Evolutionary conservation across 257 asterid species (phyloP).

Genomic region (Handroanthus guayacan): DNA sequence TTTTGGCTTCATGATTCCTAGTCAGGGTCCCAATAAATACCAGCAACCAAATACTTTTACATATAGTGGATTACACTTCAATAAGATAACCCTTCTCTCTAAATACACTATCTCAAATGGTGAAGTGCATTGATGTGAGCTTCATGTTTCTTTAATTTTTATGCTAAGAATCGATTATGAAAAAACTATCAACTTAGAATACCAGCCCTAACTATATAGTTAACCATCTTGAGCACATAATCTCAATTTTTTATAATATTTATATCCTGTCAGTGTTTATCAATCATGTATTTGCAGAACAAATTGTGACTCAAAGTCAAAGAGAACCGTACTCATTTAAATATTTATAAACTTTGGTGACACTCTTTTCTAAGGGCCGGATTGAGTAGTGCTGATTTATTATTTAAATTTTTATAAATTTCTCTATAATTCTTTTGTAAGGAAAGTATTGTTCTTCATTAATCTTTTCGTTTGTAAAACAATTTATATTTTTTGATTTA

Average conservation of each 20-base stretch:
- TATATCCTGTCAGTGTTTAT: neutral
- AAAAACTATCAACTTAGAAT: neutral
- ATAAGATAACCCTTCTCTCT: neutral
- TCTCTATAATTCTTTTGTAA: too few relatives aligned
- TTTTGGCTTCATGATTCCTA: slow-evolving; percentile 38
- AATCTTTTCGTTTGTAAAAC: too few relatives aligned
- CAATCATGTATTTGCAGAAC: too few relatives aligned
- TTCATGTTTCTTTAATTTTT: neutral
- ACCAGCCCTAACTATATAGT: neutral
- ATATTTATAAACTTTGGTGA: too few relatives aligned
- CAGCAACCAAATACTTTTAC: neutral
- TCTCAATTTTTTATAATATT: neutral
- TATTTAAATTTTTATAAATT: too few relatives aligned
- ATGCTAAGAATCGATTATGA: neutral
- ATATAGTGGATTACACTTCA: slow-evolving; percentile 28
- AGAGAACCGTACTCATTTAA: too few relatives aligned
- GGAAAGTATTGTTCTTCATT: too few relatives aligned
- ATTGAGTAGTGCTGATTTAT: too few relatives aligned
- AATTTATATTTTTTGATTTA: too few relatives aligned
- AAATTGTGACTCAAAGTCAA: too few relatives aligned
- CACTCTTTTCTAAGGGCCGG: too few relatives aligned
- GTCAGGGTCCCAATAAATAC: slow-evolving; percentile 21
- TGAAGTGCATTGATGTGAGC: neutral
- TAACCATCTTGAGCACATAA: slow-evolving; percentile 2
- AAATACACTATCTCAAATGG: neutral